Evolutionary conservation across 2,329 filamentous ascomycete species (phyloP), one percentile per base, ranked within the genome.

Genomic region (Colletotrichum tropicale): DNA sequence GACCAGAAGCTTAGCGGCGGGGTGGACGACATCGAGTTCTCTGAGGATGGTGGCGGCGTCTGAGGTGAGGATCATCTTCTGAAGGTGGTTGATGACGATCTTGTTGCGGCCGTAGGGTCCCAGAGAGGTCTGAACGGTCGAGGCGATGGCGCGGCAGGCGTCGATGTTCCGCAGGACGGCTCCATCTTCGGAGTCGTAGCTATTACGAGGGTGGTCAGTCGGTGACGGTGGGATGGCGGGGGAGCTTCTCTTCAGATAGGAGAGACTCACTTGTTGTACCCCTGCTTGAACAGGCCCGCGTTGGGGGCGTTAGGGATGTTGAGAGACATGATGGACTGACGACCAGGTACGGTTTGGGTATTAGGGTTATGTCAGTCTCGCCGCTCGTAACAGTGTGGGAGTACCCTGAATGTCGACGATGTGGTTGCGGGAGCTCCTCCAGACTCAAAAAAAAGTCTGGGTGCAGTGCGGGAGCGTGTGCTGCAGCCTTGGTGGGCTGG

Each of bases 21-120:
- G 97, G 88, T 99, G 97, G 72, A 99, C 96, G 78, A 99, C 97
- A 83, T 99, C 97, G 85, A 99, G 93, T 88, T 99, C 98, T 83
- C 96, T 94, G 81, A 99, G 91, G 84, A 99, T 99, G 58, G 97
- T 98, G 79, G 97, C 97, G 79, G 97, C 97, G 84, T 99, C 97
- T 76, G 96, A 98, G 80, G 98, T 99, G 79, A 99, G 90, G 81
- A 98, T 98, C 97, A 99, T 98, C 91, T 99, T 99, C 87, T 98
- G 95, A 78, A 99, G 91, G 88, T 99, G 98, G 90, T 99, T 99
- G 90, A 99, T 98, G 88, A 99, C 95, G 84, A 99, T 96, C 90
- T 99, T 99, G 91, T 99, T 99, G 87, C 97, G 95, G 83, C 97
- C 97, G 87, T 98, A 98, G 76, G 97, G 97, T 68, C 97, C 98